Evolutionary conservation across 768 basidiomycete genomes (phyloP), one percentile per base, ranked within the genome.

Genomic region (Gloeostereum incarnatum): DNA sequence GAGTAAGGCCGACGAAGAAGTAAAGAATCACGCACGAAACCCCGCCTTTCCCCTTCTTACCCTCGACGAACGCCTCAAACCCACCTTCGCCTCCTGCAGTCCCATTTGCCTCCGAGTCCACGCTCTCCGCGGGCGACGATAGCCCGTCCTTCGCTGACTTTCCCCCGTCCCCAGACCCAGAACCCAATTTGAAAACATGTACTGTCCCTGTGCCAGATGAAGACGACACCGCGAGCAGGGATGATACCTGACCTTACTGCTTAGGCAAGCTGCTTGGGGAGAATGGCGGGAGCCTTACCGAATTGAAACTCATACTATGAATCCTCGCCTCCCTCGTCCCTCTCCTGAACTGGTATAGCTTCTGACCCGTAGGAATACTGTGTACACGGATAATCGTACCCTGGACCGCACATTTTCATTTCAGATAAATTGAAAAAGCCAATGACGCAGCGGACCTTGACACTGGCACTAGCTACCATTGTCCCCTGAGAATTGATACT

Each of bases 381-480:
- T 92, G 98, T 1, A 98, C 92, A 31, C 96, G 78, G 39, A 99
- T 94, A 45, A 98, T 91, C 5, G 96, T 99, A 10, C 96, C 96
- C 54, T n/a, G n/a, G n/a, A n/a, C n/a, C n/a, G n/a, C n/a, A n/a
- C n/a, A n/a, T n/a, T n/a, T n/a, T n/a, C n/a, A n/a, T n/a, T n/a
- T n/a, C n/a, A n/a, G n/a, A n/a, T n/a, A n/a, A n/a, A n/a, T n/a
- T n/a, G n/a, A n/a, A n/a, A n/a, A n/a, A n/a, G n/a, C n/a, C n/a
- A n/a, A n/a, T n/a, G n/a, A n/a, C n/a, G n/a, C n/a, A n/a, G n/a
- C n/a, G n/a, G n/a, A n/a, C n/a, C n/a, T 93, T 94, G 31, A 93
- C 90, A 1, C 82, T 86, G 10, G 91, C 81, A 5, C 94, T 93
- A 16, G 94, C 96, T 29, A 99, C 79, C 39, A 97, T 69, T 0